Evolutionary conservation across 116 monocot species (phyloP), one percentile per base, ranked within the genome.

Genomic region (Zostera marina): DNA sequence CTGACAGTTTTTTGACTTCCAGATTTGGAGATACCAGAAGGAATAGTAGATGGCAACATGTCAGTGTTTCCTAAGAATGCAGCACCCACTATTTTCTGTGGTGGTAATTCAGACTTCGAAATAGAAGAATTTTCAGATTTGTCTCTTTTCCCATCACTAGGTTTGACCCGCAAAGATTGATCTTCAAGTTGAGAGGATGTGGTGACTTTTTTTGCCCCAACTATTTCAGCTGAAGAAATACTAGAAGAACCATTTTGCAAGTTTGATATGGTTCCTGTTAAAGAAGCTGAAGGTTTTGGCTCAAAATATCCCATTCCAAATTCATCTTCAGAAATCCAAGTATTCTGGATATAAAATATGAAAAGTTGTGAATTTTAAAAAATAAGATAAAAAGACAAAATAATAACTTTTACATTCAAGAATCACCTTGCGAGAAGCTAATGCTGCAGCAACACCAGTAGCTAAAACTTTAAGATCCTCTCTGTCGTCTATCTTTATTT

Each of bases 391-490:
- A 14, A 56, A 56, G 5, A 39, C 56, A 39, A 14, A 56, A 40
- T 11, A 20, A 53, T 3, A 22, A 53, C 51, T 52, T 52, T 52
- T 11, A 44, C 21, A 8, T 59, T n/a, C 11, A 15, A 62, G 12
- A 49, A 25, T 60, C 42, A 92, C 93, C 94, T 96, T 96, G 51
- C 96, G 96, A 80, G 85, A 77, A 64, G 96, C 85, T 55, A 96
- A 74, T 45, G 89, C 74, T 43, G 96, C 96, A 78, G 96, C 77
- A 64, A 96, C 96, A 62, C 96, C 88, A 46, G 85, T 89, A 44
- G 96, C 96, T 61, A 96, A 72, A 60, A 96, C 96, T 59, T 96
- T 96, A 11, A 96, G 73, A 66, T 96, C 96, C 70, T 96, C 96
- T 63, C 96, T 72, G 42, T 96, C 96, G 64, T 96, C 96, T 47